Percentiles rank a stretch among this genome's conserved stretches.
Evolutionary conservation across 768 basidiomycete species (phyloP).

Genomic region (Sutorius australiensis): DNA sequence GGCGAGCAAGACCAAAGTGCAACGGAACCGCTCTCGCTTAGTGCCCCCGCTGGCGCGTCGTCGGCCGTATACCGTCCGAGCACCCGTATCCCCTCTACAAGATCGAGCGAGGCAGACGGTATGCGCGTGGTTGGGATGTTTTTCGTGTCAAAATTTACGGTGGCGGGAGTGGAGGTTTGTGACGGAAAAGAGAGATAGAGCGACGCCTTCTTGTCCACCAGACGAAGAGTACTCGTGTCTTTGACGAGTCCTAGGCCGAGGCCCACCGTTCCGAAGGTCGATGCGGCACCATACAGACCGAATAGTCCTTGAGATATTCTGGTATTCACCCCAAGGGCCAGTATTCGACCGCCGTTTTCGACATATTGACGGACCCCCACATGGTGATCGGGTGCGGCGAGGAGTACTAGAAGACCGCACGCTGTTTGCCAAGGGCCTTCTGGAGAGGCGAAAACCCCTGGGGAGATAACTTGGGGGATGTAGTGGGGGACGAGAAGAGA

Average conservation of each 20-base stretch:
- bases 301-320: slow-evolving; percentile 45
- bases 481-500: slow-evolving; percentile 68
- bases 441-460: slow-evolving; percentile 49
- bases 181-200: slow-evolving; percentile 29
- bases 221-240: slow-evolving; percentile 25
- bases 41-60: slow-evolving; percentile 19
- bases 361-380: slow-evolving; percentile 57
- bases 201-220: slow-evolving; percentile 20
- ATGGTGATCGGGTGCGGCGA: slow-evolving; percentile 43
- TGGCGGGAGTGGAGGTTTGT: slow-evolving; percentile 4
- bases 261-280: slow-evolving; percentile 38
- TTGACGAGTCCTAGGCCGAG: slow-evolving; percentile 31
- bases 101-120: slow-evolving; percentile 16
- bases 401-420: slow-evolving; percentile 82
- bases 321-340: slow-evolving; percentile 62
- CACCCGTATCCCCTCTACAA: slow-evolving; percentile 11
- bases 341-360: slow-evolving; percentile 62
- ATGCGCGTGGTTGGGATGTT: slow-evolving; percentile 6
- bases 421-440: slow-evolving; percentile 72
- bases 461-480: slow-evolving; percentile 67
- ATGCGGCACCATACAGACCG: slow-evolving; percentile 33
- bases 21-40: slow-evolving; percentile 23
- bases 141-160: slow-evolving; percentile 5
- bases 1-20: slow-evolving; percentile 31
- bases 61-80: slow-evolving; percentile 21